Percentiles rank a stretch among this genome's conserved stretches.
These are phyloP conservation scores for Solanum aculeatissimum DNA, from an alignment of 305 asterid species.

Conservation along the genomic window DNA sequence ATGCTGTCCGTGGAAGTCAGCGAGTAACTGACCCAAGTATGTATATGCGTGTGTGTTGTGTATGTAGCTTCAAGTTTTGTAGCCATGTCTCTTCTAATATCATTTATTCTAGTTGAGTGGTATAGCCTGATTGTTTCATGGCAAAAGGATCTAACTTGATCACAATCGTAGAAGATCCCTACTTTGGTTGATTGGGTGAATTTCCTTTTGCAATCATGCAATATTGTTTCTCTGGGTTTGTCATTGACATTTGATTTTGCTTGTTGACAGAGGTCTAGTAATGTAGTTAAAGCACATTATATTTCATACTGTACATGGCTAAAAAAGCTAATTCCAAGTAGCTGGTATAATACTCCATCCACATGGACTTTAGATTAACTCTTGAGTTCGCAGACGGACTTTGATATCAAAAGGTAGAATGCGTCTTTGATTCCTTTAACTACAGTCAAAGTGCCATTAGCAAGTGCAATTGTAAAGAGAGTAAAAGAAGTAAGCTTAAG, in stretches of 20 bases:
- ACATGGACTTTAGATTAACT: not conserved
- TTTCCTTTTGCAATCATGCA: not conserved
- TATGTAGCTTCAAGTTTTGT: not conserved
- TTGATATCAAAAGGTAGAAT: not conserved
- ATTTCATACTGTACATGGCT: not conserved
- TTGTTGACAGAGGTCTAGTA: not conserved
- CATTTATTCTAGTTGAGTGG: not conserved
- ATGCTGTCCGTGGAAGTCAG: constrained; percentile 85
- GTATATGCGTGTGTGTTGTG: constrained; percentile 19
- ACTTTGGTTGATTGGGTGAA: not conserved
- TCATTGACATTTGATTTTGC: not conserved
- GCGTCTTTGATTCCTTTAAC: not conserved
- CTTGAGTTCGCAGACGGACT: not conserved
- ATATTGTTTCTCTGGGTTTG: not conserved
- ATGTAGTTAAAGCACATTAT: not conserved
- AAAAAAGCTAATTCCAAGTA: not conserved
- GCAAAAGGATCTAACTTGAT: not conserved
- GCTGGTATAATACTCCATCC: not conserved
- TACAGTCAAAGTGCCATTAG: not conserved
- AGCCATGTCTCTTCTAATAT: not conserved
- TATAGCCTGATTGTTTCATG: not conserved
- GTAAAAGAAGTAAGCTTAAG: not conserved
- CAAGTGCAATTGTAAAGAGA: not conserved
- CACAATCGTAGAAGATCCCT: not conserved
- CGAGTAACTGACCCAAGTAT: constrained; percentile 83